Evolutionary conservation across 23 red algal species (phyloP), one percentile per base, ranked within the genome.

Genomic region (Gracilaria gracilis): DNA sequence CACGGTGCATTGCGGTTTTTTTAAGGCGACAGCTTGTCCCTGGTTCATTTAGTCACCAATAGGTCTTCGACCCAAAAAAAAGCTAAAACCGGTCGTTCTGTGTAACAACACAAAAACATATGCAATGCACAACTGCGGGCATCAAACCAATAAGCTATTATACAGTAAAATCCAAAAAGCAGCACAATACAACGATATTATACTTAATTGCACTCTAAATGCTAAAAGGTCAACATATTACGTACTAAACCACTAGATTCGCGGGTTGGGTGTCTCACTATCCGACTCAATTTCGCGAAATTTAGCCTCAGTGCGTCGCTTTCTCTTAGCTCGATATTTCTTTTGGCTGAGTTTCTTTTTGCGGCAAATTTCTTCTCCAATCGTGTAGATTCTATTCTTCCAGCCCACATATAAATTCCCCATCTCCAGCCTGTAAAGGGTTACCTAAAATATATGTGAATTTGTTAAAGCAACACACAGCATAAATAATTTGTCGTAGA

Each of bases 381-480:
- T 86, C 1, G 36, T 37, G 4, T 44, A n/a, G 0, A 86, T 4
- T 8, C 61, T 19, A 44, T 86, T 86, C 32, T 71, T 86, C 1
- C 0, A 1, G 1, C 59, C 11, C 0, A 29, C 9, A 46, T 86
- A 86, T 44, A n/a, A 70, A 86, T 40, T 39, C 54, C 38, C 39
- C 27, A 73, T 86, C 82, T 27, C 11, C 54, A 2, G 82, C 54
- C 42, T 61, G 57, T 39, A 86, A 47, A 24, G 59, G 82, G 44
- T 49, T 19, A 21, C 61, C 35, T 23, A 65, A 24, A n/a, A 86
- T 27, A n/a, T n/a, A 31, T 86, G 82, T 46, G 66, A 19, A 86
- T 86, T 86, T 38, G 70, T 28, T n/a, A n/a, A 86, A 47, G 59
- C 24, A 1, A 71, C n/a, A 46, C 82, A 67, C 4, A 86, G 17